These are phyloP conservation scores for Globisporangium acanthophoron DNA, from an alignment of 352 stramenopile genomes.

Conservation along the genomic window DNA sequence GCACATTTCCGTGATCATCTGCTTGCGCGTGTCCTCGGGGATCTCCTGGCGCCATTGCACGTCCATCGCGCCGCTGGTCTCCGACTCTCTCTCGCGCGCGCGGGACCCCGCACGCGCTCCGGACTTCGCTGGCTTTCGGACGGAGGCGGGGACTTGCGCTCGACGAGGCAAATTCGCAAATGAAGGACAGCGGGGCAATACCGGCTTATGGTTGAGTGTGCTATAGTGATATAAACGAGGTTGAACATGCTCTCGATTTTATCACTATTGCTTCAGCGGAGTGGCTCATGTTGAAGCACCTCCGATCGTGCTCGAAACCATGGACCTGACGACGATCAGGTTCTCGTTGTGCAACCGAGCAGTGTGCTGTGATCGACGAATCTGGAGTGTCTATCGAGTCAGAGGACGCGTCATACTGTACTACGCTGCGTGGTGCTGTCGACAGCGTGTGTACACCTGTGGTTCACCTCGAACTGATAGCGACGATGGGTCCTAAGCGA, in stretches of 20 bases:
- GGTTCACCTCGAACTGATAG: too few relatives aligned
- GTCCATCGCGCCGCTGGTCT: slow-evolving; percentile 24
- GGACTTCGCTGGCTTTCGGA: neutral
- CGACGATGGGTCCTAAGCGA: too few relatives aligned
- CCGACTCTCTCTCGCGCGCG: neutral
- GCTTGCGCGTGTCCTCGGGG: slow-evolving; percentile 74
- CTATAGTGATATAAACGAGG: neutral
- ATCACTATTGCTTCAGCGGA: neutral
- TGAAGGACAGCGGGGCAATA: slow-evolving; percentile 6
- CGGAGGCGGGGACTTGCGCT: slow-evolving; percentile 1
- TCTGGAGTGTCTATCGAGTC: too few relatives aligned
- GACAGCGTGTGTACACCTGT: too few relatives aligned
- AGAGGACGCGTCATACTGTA: too few relatives aligned
- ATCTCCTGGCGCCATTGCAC: slow-evolving; percentile 75
- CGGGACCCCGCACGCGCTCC: neutral
- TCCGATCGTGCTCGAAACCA: too few relatives aligned
- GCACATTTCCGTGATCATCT: slow-evolving; percentile 88
- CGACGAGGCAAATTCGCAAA: slow-evolving; percentile 7
- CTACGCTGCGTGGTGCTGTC: too few relatives aligned
- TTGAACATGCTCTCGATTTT: neutral
- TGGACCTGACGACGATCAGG: too few relatives aligned
- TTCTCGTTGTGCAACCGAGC: too few relatives aligned
- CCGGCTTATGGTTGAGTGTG: too few relatives aligned
- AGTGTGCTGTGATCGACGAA: too few relatives aligned
- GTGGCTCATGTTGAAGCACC: too few relatives aligned